These are phyloP conservation scores for Thinopyrum elongatum DNA, from an alignment of 176 grass and related monocot genomes.

Conservation along the genomic window DNA sequence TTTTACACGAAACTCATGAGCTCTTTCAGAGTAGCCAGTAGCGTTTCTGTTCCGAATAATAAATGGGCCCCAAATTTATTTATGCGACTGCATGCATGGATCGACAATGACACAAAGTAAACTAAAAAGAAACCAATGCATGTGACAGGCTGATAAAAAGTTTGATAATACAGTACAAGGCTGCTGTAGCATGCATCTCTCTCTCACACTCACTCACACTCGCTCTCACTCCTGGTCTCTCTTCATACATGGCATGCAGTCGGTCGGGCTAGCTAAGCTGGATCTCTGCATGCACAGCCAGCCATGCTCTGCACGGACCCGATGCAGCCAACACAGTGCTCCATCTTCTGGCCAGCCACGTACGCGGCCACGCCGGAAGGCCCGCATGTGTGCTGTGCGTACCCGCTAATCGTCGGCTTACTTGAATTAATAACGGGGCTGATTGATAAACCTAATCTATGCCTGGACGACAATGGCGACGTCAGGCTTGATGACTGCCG, in stretches of 20 bases:
- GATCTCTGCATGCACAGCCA: not conserved
- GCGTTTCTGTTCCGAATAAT: not conserved
- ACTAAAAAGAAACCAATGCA: not conserved
- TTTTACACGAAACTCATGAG: too few species aligned
- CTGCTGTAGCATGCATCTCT: not conserved
- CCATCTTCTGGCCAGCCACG: not conserved
- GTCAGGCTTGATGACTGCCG: not conserved
- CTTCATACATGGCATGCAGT: not conserved
- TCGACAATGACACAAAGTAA: not conserved
- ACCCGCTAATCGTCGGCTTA: not conserved
- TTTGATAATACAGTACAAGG: not conserved
- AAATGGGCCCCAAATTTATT: not conserved
- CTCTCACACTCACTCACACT: not conserved
- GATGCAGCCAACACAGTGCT: not conserved
- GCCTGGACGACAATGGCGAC: constrained; percentile 1
- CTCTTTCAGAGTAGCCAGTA: too few species aligned
- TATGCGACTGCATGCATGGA: not conserved
- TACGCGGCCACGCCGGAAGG: not conserved
- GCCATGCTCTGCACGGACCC: not conserved
- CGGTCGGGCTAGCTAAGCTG: not conserved
- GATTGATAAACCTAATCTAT: not conserved
- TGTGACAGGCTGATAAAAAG: not conserved
- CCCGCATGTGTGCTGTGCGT: not conserved
- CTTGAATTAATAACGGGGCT: not conserved
- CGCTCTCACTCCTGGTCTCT: not conserved